Evolutionary conservation across 768 basidiomycete genomes (phyloP).

Genomic region (Boletus reticuloceps): DNA sequence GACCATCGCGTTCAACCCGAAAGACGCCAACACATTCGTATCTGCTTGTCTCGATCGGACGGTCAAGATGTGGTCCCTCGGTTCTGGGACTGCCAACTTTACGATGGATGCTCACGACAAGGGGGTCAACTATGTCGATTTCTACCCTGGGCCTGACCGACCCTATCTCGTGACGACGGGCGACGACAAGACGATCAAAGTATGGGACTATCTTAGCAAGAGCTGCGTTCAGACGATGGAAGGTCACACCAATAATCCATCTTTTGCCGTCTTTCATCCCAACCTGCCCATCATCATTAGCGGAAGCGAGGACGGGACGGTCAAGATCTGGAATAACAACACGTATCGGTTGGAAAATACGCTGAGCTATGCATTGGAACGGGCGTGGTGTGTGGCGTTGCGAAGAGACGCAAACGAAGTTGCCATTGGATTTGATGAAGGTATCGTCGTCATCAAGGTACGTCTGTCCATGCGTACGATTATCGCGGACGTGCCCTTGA

Average conservation of each 20-base stretch:
- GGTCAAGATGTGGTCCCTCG: constrained; percentile 97
- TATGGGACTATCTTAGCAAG: constrained; percentile 99
- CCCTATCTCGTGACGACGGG: constrained; percentile 96
- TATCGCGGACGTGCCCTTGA: not conserved
- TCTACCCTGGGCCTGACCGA: constrained; percentile 96
- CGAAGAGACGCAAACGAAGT: constrained; percentile 86
- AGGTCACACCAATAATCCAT: constrained; percentile 96
- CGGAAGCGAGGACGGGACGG: constrained; percentile 94
- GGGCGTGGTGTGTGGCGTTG: constrained; percentile 92
- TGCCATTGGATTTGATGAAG: constrained; percentile 95
- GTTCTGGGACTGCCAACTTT: constrained; percentile 82
- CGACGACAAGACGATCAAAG: constrained; percentile 96
- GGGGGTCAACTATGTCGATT: constrained; percentile 98
- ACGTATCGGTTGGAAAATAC: constrained; percentile 97
- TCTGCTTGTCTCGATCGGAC: constrained; percentile 97
- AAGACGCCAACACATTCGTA: constrained; percentile 96
- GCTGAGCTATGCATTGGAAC: constrained; percentile 89
- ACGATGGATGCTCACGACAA: constrained; percentile 98
- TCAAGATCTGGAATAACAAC: constrained; percentile 97
- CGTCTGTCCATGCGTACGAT: constrained; percentile 7
- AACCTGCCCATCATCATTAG: constrained; percentile 90
- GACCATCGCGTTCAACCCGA: constrained; percentile 96
- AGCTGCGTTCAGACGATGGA: constrained; percentile 98
- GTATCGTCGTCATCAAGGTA: constrained; percentile 91
- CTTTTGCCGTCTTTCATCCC: constrained; percentile 95